phyloP scores from a whole-genome alignment of 108 stramenopile species.

The Ochromonas danica region DNA sequence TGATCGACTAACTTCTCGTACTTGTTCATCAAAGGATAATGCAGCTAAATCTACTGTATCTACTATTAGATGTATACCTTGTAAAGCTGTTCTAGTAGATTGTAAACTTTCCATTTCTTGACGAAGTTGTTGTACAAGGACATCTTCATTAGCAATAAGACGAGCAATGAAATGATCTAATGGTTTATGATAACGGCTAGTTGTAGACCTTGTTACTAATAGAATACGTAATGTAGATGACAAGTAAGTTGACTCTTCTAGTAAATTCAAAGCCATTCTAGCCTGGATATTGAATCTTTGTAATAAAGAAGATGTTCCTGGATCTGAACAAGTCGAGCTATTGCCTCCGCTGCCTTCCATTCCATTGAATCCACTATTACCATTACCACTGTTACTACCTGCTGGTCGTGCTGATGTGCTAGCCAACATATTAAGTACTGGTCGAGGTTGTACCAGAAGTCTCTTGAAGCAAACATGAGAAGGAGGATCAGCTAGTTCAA shows the following conservation, averaged over 20 bases:
- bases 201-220: not conserved
- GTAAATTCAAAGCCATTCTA: not conserved
- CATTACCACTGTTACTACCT: not conserved
- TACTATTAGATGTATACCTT: no score
- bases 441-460: not conserved
- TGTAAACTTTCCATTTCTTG: not conserved
- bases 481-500: not conserved
- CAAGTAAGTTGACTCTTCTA: not conserved
- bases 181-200: not conserved
- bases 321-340: not conserved
- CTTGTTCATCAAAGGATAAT: constrained; percentile 10
- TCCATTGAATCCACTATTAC: not conserved
- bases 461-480: constrained; percentile 5
- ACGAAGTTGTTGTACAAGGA: not conserved
- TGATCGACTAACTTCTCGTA: not conserved
- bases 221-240: not conserved
- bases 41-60: not conserved
- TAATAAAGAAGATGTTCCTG: not conserved
- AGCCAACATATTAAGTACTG: not conserved
- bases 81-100: not conserved
- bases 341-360: not conserved
- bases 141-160: not conserved
- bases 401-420: not conserved
- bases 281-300: not conserved
- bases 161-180: not conserved